Evolutionary conservation across 345 rosid genomes (phyloP).

Genomic region (Angophora floribunda): DNA sequence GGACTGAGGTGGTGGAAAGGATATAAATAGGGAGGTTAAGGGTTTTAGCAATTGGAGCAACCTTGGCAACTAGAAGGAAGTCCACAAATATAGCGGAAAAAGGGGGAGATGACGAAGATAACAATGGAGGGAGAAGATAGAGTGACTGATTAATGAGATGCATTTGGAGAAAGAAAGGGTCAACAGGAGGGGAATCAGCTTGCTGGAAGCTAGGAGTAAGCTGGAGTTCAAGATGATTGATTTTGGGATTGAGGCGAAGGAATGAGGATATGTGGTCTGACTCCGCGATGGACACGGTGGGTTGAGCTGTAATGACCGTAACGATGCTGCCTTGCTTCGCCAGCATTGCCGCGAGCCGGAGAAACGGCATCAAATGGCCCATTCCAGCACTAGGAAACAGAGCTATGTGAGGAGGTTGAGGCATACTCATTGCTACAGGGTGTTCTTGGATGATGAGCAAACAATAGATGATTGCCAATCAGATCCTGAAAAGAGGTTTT

Average conservation of each 20-base stretch:
- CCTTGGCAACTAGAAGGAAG: constrained; percentile 1
- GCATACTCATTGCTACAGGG: background rate
- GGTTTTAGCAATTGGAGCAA: background rate
- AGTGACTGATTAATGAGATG: constrained; percentile 18
- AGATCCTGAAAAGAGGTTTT: background rate
- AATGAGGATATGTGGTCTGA: constrained; percentile 14
- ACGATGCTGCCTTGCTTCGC: constrained; percentile 5
- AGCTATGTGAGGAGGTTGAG: constrained; percentile 12
- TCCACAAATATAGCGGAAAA: constrained; percentile 18
- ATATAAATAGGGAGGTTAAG: constrained; percentile 14
- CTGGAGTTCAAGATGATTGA: constrained; percentile 10
- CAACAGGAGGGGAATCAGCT: background rate
- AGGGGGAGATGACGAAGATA: constrained; percentile 8
- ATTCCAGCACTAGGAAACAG: constrained; percentile 28
- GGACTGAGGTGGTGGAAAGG: constrained; percentile 9
- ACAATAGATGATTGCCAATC: background rate
- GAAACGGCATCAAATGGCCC: constrained; percentile 37
- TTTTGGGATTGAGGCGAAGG: constrained; percentile 14
- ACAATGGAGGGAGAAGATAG: constrained; percentile 15
- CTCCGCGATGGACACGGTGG: constrained; percentile 26
- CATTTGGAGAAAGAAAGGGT: constrained; percentile 23
- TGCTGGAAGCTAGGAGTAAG: background rate
- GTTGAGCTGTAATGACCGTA: constrained; percentile 24
- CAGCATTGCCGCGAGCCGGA: constrained; percentile 21
- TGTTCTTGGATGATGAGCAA: background rate